These are phyloP conservation scores for Rosa rugosa DNA, from an alignment of 306 rosid genomes.

Conservation along the genomic window DNA sequence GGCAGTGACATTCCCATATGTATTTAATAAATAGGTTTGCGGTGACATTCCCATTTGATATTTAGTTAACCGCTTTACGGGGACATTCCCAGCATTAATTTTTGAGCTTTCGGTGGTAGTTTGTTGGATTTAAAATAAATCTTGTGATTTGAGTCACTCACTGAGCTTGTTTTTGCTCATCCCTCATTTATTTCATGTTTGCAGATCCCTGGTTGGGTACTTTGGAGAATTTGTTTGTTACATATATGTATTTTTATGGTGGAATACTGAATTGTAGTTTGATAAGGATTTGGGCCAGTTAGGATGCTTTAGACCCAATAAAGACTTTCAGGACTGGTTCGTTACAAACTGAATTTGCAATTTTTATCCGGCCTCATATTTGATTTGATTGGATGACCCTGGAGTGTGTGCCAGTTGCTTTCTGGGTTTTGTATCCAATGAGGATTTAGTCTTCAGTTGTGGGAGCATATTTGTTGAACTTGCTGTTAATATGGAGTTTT, in stretches of 20 bases:
- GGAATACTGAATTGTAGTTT: background rate
- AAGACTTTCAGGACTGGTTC: background rate
- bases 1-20: no score
- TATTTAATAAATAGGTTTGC: no score
- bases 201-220: background rate
- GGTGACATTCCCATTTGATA: background rate
- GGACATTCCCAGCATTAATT: background rate
- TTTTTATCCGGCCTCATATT: background rate
- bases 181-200: background rate
- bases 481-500: slow-evolving; percentile 6
- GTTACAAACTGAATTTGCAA: background rate
- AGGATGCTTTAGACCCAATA: background rate
- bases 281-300: background rate
- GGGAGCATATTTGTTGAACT: background rate
- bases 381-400: background rate
- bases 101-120: background rate
- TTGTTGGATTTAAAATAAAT: background rate
- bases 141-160: background rate
- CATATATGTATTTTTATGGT: background rate
- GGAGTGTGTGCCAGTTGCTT: background rate
- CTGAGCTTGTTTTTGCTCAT: background rate
- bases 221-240: background rate
- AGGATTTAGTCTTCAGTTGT: background rate
- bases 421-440: slow-evolving; percentile 5
- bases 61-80: background rate